phyloP scores from a whole-genome alignment of 73 alveolate genomes.

The Vitrella brassicaformis region DNA sequence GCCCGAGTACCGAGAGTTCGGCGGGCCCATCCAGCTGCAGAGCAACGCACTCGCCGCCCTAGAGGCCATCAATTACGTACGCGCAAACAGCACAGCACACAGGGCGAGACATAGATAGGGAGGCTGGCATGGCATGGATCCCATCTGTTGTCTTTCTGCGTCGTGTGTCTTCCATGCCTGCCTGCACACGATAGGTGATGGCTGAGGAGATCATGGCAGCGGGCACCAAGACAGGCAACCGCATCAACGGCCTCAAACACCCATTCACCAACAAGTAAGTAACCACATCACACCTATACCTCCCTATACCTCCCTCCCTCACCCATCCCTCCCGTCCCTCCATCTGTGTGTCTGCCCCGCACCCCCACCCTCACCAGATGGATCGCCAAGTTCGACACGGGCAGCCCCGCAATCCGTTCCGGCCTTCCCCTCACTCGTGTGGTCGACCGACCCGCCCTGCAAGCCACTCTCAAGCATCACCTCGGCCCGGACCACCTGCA shows the following conservation, averaged over 20 bases:
- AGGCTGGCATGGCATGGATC: no score
- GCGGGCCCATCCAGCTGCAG: not conserved
- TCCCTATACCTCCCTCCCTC: not conserved
- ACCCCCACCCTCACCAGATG: no score
- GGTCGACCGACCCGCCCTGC: not conserved
- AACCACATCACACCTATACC: not conserved
- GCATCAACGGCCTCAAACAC: not conserved
- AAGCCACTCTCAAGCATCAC: no score
- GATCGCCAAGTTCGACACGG: not conserved
- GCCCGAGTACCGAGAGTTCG: not conserved
- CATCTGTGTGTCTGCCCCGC: no score
- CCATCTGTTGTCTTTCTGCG: no score
- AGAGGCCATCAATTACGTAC: not conserved
- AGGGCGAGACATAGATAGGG: no score
- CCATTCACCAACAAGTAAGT: not conserved
- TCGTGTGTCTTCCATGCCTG: no score
- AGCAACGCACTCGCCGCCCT: not conserved
- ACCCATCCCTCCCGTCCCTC: no score
- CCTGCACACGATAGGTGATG: not conserved
- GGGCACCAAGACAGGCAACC: not conserved
- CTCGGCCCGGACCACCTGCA: no score
- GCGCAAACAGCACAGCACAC: no score
- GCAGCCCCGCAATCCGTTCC: not conserved
- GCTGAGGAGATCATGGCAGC: not conserved
- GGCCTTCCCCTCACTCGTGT: not conserved